Evolutionary conservation across 2,329 filamentous ascomycete genomes (phyloP).

Genomic region (Phialocephala subalpina): DNA sequence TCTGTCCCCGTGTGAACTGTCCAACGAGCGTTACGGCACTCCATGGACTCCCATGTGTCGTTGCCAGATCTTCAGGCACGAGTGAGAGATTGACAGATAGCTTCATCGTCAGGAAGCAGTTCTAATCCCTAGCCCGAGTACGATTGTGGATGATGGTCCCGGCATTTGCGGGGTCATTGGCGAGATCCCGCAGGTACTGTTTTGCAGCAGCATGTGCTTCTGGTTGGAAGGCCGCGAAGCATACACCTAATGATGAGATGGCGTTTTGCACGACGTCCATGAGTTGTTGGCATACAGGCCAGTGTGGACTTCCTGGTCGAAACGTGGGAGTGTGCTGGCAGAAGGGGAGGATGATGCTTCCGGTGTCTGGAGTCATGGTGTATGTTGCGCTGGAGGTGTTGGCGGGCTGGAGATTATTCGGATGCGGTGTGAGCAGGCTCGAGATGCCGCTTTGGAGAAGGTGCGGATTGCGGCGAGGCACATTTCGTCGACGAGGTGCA

Average conservation of each 20-base stretch:
- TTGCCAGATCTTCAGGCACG: too few relatives aligned
- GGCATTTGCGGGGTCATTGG: too few relatives aligned
- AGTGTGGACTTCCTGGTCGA: not conserved
- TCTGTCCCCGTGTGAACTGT: too few relatives aligned
- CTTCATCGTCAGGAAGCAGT: too few relatives aligned
- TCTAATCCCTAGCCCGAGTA: too few relatives aligned
- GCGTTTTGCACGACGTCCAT: not conserved
- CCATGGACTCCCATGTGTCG: too few relatives aligned
- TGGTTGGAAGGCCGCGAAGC: not conserved
- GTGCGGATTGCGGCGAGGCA: not conserved
- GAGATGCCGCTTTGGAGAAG: not conserved
- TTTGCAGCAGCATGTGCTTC: not conserved
- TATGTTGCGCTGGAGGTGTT: not conserved
- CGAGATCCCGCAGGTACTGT: not conserved
- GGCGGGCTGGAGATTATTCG: not conserved
- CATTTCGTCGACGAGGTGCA: not conserved
- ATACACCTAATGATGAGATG: not conserved
- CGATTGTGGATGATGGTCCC: too few relatives aligned
- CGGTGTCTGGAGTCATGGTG: not conserved
- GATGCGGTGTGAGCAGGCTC: not conserved
- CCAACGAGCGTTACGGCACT: too few relatives aligned
- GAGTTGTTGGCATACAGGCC: not conserved
- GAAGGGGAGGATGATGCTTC: not conserved
- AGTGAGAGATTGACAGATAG: too few relatives aligned
- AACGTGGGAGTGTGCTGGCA: not conserved